Evolutionary conservation across 805 yeast species (phyloP).

Genomic region (Metschnikowia picachoensis): DNA sequence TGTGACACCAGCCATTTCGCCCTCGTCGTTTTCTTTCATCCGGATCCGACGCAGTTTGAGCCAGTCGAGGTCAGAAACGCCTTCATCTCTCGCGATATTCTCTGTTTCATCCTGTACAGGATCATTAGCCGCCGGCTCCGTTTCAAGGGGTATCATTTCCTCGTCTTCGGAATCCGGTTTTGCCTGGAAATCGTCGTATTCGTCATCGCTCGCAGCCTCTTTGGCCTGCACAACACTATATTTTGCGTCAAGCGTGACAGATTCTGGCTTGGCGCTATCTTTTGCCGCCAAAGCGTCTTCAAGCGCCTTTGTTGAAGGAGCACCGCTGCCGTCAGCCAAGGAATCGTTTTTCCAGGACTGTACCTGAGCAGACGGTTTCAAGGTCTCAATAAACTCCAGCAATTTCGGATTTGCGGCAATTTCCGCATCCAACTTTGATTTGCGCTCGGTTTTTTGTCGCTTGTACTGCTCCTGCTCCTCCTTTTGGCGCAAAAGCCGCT

Average conservation of each 20-base stretch:
- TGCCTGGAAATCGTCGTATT: conserved; percentile 44
- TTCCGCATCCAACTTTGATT: conserved; percentile 50
- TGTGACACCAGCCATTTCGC: conserved; percentile 5
- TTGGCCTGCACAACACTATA: conserved; percentile 36
- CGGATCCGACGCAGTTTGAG: conserved; percentile 68
- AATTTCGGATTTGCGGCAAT: conserved; percentile 63
- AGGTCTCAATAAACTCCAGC: conserved; percentile 76
- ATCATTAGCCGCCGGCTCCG: neutral
- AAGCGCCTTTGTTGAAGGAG: conserved; percentile 41
- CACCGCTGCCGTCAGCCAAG: conserved; percentile 43
- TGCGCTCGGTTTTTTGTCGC: conserved; percentile 33
- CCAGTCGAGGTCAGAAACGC: conserved; percentile 82
- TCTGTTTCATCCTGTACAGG: conserved; percentile 11
- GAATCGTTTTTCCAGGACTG: conserved; percentile 75
- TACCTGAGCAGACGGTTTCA: conserved; percentile 69
- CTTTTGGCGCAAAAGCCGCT: conserved; percentile 34
- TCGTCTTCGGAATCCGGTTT: conserved; percentile 43
- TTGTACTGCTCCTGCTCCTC: conserved; percentile 38
- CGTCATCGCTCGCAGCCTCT: conserved; percentile 49
- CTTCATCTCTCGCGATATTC: conserved; percentile 43
- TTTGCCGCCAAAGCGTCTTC: conserved; percentile 38
- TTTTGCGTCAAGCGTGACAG: conserved; percentile 1
- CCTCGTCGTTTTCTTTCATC: conserved; percentile 40
- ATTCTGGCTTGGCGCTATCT: conserved; percentile 12
- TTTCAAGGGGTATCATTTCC: conserved; percentile 43